Conservation (phyloP, 2,329 filamentous ascomycete species). For the Fusarium penzigii region DNA sequence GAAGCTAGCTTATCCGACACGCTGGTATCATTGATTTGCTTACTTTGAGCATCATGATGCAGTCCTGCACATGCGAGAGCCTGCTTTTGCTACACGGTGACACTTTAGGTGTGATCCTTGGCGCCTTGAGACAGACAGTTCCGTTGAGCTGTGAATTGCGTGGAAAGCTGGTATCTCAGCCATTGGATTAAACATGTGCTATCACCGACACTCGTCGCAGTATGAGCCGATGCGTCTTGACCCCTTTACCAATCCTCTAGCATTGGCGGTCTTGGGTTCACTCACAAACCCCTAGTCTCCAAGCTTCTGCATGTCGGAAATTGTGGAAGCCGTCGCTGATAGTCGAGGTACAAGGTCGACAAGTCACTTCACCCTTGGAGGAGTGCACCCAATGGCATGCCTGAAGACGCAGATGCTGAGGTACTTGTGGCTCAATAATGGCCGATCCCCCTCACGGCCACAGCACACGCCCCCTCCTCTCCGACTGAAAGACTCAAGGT, state of each 20-base stretch:
- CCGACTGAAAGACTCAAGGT: constrained; percentile 6
- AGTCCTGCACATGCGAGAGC: constrained; percentile 2
- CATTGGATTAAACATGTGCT: too few relatives aligned
- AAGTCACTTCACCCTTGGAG: constrained; percentile 1
- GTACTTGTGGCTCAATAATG: constrained; percentile 30
- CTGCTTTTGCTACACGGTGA: too few relatives aligned
- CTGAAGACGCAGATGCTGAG: constrained; percentile 24
- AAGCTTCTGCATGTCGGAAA: neutral
- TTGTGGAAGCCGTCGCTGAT: constrained; percentile 3
- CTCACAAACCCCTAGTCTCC: neutral
- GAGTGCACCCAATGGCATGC: constrained; percentile 14
- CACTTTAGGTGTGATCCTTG: too few relatives aligned
- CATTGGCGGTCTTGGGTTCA: neutral
- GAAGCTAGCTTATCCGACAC: constrained; percentile 18
- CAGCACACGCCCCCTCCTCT: constrained; percentile 18
- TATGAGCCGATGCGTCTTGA: too few relatives aligned
- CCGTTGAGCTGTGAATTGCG: too few relatives aligned
- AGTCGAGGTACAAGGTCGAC: constrained; percentile 8
- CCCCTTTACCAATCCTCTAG: neutral
- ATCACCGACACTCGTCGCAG: too few relatives aligned
- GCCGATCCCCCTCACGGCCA: constrained; percentile 23
- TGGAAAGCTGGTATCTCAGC: too few relatives aligned
- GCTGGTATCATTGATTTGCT: constrained; percentile 22
- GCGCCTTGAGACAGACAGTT: too few relatives aligned
- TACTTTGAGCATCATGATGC: neutral